phyloP scores from a whole-genome alignment of 306 rosid species.

The Lathyrus sativus region DNA sequence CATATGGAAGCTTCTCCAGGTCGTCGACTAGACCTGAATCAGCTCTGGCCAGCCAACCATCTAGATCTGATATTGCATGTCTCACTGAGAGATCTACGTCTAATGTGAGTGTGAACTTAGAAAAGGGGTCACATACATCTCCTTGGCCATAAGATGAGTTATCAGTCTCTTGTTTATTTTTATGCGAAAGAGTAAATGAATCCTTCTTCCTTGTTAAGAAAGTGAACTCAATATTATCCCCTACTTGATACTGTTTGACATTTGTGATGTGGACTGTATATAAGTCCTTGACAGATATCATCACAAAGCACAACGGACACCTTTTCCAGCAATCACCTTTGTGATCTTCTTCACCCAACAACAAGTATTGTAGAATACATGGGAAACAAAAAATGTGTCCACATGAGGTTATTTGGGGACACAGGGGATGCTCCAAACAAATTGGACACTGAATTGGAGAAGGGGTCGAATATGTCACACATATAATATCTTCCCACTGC shows the following conservation, averaged over 20 bases:
- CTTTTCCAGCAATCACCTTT: constrained; percentile 93
- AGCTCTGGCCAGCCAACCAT: constrained; percentile 89
- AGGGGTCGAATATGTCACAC: constrained; percentile 78
- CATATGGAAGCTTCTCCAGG: constrained; percentile 91
- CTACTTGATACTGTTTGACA: constrained; percentile 65
- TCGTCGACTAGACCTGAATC: constrained; percentile 90
- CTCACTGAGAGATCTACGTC: constrained; percentile 87
- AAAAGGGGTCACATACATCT: constrained; percentile 66
- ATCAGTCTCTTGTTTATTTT: constrained; percentile 54
- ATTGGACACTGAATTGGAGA: constrained; percentile 84
- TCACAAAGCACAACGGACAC: constrained; percentile 91
- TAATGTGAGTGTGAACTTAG: constrained; percentile 82
- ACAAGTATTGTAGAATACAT: constrained; percentile 78
- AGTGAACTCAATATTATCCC: constrained; percentile 67
- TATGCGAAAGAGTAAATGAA: constrained; percentile 53
- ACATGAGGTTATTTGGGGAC: constrained; percentile 94
- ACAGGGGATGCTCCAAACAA: constrained; percentile 89
- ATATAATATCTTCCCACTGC: constrained; percentile 91
- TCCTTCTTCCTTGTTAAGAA: constrained; percentile 73
- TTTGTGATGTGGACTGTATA: constrained; percentile 76
- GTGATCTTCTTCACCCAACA: constrained; percentile 87
- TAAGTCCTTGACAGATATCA: constrained; percentile 81
- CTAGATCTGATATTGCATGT: constrained; percentile 81
- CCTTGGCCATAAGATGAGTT: constrained; percentile 28
- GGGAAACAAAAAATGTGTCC: constrained; percentile 97